Evolutionary conservation across 2,329 filamentous ascomycete genomes (phyloP), one percentile per base, ranked within the genome.

Genomic region (Alternaria rosae): DNA sequence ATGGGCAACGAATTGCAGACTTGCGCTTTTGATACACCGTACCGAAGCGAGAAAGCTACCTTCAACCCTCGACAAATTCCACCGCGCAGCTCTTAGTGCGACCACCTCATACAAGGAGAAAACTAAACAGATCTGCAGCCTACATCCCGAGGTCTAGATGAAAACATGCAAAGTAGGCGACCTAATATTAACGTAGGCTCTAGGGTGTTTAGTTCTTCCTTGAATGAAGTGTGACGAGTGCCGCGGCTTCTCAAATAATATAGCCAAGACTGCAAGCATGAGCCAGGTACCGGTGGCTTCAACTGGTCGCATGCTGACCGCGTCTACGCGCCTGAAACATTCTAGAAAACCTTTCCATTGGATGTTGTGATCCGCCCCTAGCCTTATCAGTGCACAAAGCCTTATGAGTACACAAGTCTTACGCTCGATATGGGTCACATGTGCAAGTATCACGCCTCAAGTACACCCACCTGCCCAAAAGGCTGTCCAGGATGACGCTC

Each of bases 401-500:
- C 26, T 10, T 20, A 4, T 28, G 12, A 50, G 17, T 6, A 32
- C 26, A 50, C 45, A 50, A 50, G 11, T 21, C 26, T 21, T 50
- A 32, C 12, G 26, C 45, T 32, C 26, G 6, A 50, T 32, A n/a
- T n/a, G n/a, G 45, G 26, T 50, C 45, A 50, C 26, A 50, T 50
- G 26, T 32, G 45, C 45, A 32, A 21, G 26, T 32, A 21, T 32
- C 26, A 30, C 45, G 17, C 45, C 26, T 50, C 26, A 12, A 32
- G 30, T 50, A 50, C 45, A 50, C 45, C 26, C 45, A 32, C 45
- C 45, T 50, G 45, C 45, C 45, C 26, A 32, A 50, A 50, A 21
- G 45, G 21, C 13, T 17, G 20, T 15, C 17, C 32, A 30, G 45
- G 26, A 50, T 50, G 26, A 30, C 30, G 45, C 45, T 50, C 17